A percentile compares a stretch with the other conserved stretches of the same genome.
These are phyloP conservation scores for Neurospora discreta DNA, from an alignment of 495 filamentous ascomycete species.

Conservation along the genomic window DNA sequence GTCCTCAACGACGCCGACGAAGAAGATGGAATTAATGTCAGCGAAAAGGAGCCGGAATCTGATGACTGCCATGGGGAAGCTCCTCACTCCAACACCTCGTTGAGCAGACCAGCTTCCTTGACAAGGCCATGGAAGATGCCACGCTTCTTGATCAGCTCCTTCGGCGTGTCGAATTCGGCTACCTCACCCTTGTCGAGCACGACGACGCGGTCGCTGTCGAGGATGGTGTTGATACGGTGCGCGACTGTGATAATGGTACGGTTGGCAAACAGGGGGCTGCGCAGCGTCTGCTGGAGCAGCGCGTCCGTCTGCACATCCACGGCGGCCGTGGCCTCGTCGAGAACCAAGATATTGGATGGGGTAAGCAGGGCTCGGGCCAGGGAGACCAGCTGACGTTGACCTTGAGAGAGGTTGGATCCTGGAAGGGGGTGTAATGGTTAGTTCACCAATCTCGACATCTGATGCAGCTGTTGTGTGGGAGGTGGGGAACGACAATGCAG, in stretches of 20 bases:
- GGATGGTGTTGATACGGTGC: constrained; percentile 93
- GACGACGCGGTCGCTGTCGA: constrained; percentile 83
- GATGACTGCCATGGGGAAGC: neutral
- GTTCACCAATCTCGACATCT: neutral
- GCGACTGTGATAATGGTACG: constrained; percentile 97
- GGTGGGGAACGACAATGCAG: neutral
- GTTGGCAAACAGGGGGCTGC: constrained; percentile 61
- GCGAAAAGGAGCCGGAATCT: neutral
- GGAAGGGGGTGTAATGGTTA: constrained; percentile 4
- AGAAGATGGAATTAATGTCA: neutral
- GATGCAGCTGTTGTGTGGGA: neutral
- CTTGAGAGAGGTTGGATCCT: constrained; percentile 73
- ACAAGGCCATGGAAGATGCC: constrained; percentile 37
- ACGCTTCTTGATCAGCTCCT: constrained; percentile 29
- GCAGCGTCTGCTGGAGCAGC: constrained; percentile 58
- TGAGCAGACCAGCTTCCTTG: constrained; percentile 34
- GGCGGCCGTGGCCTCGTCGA: constrained; percentile 95
- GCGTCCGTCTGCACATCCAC: constrained; percentile 94
- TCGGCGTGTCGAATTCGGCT: constrained; percentile 36
- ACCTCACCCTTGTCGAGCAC: constrained; percentile 59
- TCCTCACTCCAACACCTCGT: constrained; percentile 6
- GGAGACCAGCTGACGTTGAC: constrained; percentile 85
- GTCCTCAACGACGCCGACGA: neutral
- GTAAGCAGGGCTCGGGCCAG: constrained; percentile 88
- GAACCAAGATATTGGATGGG: constrained; percentile 90